These are phyloP conservation scores for Phytopythium chamaehyphon DNA, from an alignment of 352 stramenopile genomes.

Conservation along the genomic window DNA sequence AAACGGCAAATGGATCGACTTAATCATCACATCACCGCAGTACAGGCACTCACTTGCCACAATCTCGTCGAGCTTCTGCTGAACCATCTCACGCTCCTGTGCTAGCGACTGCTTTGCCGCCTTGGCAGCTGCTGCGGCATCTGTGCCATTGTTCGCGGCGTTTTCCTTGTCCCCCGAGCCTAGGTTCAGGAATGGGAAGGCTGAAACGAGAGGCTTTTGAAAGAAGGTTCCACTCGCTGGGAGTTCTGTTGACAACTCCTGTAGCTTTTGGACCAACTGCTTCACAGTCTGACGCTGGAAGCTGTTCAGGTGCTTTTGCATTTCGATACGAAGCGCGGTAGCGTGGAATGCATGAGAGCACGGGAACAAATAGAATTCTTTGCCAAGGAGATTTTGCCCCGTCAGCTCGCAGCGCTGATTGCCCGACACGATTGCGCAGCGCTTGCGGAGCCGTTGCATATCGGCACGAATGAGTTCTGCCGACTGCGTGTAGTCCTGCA, in stretches of 20 bases:
- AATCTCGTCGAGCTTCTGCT: constrained; percentile 93
- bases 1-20: constrained; percentile 91
- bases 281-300: constrained; percentile 89
- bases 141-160: constrained; percentile 42
- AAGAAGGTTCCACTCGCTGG: constrained; percentile 74
- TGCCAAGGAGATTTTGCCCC: constrained; percentile 82
- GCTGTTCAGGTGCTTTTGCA: constrained; percentile 87
- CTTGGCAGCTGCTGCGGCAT: constrained; percentile 34
- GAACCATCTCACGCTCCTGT: constrained; percentile 87
- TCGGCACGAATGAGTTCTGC: constrained; percentile 88
- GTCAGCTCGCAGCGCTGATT: constrained; percentile 90
- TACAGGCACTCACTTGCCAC: constrained; percentile 94
- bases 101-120: constrained; percentile 69
- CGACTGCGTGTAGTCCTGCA: constrained; percentile 91
- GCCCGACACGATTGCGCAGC: constrained; percentile 79
- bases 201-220: constrained; percentile 43
- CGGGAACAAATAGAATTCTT: constrained; percentile 94
- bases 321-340: constrained; percentile 84
- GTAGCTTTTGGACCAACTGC: constrained; percentile 85
- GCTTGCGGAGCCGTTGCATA: constrained; percentile 86
- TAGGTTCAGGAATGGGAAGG: constrained; percentile 64
- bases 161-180: constrained; percentile 67
- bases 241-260: constrained; percentile 79
- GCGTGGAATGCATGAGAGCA: constrained; percentile 93
- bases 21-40: constrained; percentile 95